Conservation (phyloP, 2,329 filamentous ascomycete species). For the Grosmannia huntii region DNA sequence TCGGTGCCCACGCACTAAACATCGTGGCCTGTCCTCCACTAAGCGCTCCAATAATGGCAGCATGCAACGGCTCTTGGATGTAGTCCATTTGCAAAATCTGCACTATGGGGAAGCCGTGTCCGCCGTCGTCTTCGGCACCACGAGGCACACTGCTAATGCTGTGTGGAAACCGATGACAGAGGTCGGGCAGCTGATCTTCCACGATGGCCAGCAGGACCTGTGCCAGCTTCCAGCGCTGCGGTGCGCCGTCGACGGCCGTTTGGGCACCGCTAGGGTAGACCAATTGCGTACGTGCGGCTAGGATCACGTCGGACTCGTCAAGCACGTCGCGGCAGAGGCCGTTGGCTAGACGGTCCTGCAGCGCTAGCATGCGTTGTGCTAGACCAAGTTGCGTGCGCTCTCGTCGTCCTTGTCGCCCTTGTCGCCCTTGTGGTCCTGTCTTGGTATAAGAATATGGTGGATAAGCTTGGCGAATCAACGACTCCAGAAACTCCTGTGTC, state of each 20-base stretch:
- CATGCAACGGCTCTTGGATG: conserved; percentile 30
- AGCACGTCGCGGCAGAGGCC: conserved; percentile 43
- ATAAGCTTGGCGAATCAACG: background rate
- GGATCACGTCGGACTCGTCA: conserved; percentile 48
- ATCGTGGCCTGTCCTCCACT: conserved; percentile 19
- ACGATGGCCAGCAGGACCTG: conserved; percentile 29
- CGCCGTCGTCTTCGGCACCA: conserved; percentile 22
- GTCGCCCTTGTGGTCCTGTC: conserved; percentile 16
- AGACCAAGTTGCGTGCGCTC: background rate
- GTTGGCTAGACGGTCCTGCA: conserved; percentile 36
- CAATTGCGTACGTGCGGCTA: conserved; percentile 40
- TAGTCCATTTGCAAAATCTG: conserved; percentile 36
- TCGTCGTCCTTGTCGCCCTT: background rate
- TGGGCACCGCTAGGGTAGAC: conserved; percentile 43
- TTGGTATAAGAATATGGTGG: too few relatives aligned
- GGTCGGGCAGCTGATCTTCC: conserved; percentile 20
- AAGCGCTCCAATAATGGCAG: conserved; percentile 27
- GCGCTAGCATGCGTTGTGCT: conserved; percentile 28
- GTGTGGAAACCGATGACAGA: conserved; percentile 24
- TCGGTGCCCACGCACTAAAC: conserved; percentile 7
- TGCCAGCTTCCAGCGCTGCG: conserved; percentile 35
- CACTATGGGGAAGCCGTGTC: conserved; percentile 38
- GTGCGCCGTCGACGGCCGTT: conserved; percentile 36
- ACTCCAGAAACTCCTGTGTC: background rate
- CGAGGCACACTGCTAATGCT: conserved; percentile 25